Percentiles rank a stretch among this genome's conserved stretches.
phyloP scores from a whole-genome alignment of 108 stramenopile species.

The Asterionellopsis glacialis region DNA sequence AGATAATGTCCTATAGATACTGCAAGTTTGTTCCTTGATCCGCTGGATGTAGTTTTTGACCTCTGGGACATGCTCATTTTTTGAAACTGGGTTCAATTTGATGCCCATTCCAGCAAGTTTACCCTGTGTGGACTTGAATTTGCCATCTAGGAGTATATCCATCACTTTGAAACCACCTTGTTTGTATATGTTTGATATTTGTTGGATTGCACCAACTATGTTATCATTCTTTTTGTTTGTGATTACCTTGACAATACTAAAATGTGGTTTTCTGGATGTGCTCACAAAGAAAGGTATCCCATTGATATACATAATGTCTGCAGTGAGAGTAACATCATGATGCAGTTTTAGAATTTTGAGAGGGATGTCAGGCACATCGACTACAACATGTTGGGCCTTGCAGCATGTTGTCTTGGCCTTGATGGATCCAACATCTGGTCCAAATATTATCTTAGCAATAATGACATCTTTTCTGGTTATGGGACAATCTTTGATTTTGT shows the following conservation, averaged over 20 bases:
- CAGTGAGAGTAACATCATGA: slow-evolving; percentile 15
- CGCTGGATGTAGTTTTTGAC: no score
- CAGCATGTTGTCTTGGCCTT: slow-evolving; percentile 7
- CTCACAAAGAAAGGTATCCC: slow-evolving; percentile 32
- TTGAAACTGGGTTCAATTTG: slow-evolving; percentile 18
- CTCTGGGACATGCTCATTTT: slow-evolving; percentile 22
- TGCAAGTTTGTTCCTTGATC: no score
- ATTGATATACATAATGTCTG: no score
- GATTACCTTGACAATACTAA: slow-evolving; percentile 12
- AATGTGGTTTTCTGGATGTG: slow-evolving; percentile 19
- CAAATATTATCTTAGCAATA: slow-evolving; percentile 21
- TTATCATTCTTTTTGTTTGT: neutral
- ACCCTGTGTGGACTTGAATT: slow-evolving; percentile 4
- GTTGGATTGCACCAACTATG: neutral
- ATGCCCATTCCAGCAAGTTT: slow-evolving; percentile 2
- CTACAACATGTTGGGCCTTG: slow-evolving; percentile 10
- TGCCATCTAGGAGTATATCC: slow-evolving; percentile 6
- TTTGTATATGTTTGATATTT: slow-evolving; percentile 8
- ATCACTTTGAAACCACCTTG: slow-evolving; percentile 8
- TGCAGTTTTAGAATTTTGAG: slow-evolving; percentile 15
- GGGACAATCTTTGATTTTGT: no score
- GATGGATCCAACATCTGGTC: slow-evolving; percentile 15
- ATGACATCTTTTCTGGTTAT: no score
- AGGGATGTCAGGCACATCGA: slow-evolving; percentile 14
- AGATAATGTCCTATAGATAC: slow-evolving; percentile 11